Evolutionary conservation across 345 rosid species (phyloP), one percentile per base, ranked within the genome.

Genomic region (Noccaea caerulescens): DNA sequence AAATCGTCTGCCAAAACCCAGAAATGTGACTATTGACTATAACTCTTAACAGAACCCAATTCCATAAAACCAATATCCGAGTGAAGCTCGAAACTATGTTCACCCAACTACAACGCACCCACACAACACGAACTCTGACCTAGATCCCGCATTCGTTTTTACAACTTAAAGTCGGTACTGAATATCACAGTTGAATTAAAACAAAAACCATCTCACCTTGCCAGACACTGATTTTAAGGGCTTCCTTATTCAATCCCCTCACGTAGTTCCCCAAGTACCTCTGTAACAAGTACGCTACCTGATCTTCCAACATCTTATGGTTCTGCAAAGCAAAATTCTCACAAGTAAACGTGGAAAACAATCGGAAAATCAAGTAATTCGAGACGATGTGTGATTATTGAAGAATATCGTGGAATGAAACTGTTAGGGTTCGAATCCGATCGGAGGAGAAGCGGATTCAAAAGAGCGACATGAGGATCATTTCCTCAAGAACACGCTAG

Each of bases 151-250:
- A 51, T 43, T 66, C 72, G 7, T 23, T 30, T 23, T 30, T 4
- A 52, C 25, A 65, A 43, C 16, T 53, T 11, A 34, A 67, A 38
- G 3, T 43, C 63, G 67, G 47, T 13, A 34, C 33, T 58, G 10
- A 49, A 39, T 6, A 27, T 20, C 60, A 52, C n/a, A n/a, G n/a
- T n/a, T n/a, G n/a, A n/a, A n/a, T n/a, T n/a, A n/a, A n/a, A n/a
- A n/a, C n/a, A n/a, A n/a, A 37, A 8, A 58, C 14, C 10, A 33
- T 64, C 57, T 49, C 13, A 94, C 99, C 99, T 84, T 72, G 80
- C 99, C 99, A 94, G 53, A 94, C 99, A 76, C 99, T 89, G 82
- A 94, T 94, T 76, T 89, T 88, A 75, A 94, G 97, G 66, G 97
- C 98, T 77, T 94, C 98, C 76, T 89, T 94, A 65, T 69, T 91